Evolutionary conservation across 176 grass and related monocot species (phyloP), one percentile per base, ranked within the genome.

Genomic region (Rhipidocladum racemiflorum): DNA sequence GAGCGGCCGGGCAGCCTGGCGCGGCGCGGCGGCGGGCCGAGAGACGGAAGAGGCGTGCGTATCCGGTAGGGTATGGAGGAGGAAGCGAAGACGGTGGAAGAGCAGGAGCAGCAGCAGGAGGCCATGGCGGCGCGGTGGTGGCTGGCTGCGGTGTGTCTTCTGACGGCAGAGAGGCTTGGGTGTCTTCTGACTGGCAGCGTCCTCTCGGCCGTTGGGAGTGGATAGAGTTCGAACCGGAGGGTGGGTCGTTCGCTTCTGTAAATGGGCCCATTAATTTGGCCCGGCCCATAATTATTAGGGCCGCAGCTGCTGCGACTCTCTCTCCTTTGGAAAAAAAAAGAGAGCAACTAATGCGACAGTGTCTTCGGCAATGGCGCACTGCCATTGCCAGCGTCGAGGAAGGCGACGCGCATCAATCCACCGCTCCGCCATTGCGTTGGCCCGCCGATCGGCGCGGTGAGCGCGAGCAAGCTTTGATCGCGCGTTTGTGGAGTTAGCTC

Each of bases 61-160:
- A 28, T 23, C 1, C 65, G 38, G 46, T 66, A 24, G 17, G 49
- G 48, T 25, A 56, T 43, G 53, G 56, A 28, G 18, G 11, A 20
- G 42, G 72, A 71, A 10, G 65, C 45, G 78, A 90, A 77, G 12
- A 86, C 56, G 55, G 83, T 60, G 56, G 83, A 85, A 6, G 34
- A 54, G 51, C 61, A 81, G 76, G 32, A 62, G 24, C 49, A 20
- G 53, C 18, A 29, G 9, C 43, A 8, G 79, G 65, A n/a, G 65
- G 72, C 88, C 83, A 89, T 89, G 88, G 83, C 78, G 46, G 21
- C 82, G 64, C 71, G 29, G 81, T 21, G 68, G 61, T 69, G 64
- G 76, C 74, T 69, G 64, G 76, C 74, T 43, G 49, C 14, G 27
- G 14, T 17, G 13, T 55, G 65, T 51, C 6, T 54, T n/a, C 51